Conservation (phyloP, 257 asterid species). For the Ocimum tenuiflorum region DNA sequence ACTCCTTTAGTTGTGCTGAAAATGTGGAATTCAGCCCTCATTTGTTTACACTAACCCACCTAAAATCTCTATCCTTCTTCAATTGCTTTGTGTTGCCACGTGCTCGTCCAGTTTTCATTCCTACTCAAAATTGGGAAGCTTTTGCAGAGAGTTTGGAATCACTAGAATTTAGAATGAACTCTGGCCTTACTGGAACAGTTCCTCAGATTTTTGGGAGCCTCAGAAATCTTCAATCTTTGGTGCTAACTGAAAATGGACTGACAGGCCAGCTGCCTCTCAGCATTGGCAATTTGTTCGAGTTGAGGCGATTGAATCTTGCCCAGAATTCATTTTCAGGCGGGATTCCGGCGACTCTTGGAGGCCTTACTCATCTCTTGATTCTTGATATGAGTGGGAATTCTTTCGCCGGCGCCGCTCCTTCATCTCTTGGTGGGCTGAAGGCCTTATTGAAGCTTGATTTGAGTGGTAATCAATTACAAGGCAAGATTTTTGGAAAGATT, state of each 20-base stretch:
- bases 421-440: constrained; percentile 40
- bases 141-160: constrained; percentile 49
- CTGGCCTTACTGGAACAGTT: constrained; percentile 58
- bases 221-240: constrained; percentile 62
- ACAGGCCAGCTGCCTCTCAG: constrained; percentile 45
- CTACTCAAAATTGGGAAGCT: constrained; percentile 50
- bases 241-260: constrained; percentile 61
- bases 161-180: constrained; percentile 65
- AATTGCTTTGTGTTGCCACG: constrained; percentile 46
- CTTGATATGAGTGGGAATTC: constrained; percentile 68
- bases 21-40: constrained; percentile 47
- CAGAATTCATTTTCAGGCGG: constrained; percentile 42
- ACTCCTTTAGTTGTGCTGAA: constrained; percentile 68
- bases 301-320: constrained; percentile 55
- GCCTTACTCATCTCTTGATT: constrained; percentile 50
- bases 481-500: constrained; percentile 44
- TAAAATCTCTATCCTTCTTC: constrained; percentile 69
- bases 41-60: constrained; percentile 50
- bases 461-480: constrained; percentile 50
- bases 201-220: constrained; percentile 54
- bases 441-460: constrained; percentile 75
- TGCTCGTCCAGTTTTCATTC: constrained; percentile 37
- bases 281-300: constrained; percentile 44
- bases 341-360: constrained; percentile 52
- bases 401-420: constrained; percentile 53